These are phyloP conservation scores for Cicer pinnatifidum DNA, from an alignment of 306 rosid genomes.

Conservation along the genomic window DNA sequence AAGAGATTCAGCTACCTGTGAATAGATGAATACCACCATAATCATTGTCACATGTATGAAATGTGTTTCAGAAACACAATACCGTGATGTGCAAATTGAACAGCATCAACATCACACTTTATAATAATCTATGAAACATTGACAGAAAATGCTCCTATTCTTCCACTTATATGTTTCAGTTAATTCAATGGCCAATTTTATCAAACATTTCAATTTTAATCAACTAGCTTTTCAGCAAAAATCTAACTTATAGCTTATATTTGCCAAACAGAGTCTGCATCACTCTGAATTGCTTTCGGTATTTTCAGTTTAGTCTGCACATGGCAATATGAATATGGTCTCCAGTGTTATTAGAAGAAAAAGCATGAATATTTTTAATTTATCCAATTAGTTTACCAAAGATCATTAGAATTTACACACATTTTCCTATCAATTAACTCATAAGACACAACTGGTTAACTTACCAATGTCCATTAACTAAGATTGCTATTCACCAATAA, in stretches of 20 bases:
- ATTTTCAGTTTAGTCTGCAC: neutral
- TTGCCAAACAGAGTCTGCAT: neutral
- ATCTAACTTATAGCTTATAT: too few relatives aligned
- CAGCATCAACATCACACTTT: conserved; percentile 1
- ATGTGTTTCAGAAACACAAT: conserved; percentile 36
- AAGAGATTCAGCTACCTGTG: conserved; percentile 64
- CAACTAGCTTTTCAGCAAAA: too few relatives aligned
- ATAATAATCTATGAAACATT: conserved; percentile 6
- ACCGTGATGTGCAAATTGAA: neutral
- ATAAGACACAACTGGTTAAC: neutral
- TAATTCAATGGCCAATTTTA: too few relatives aligned
- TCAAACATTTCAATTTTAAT: too few relatives aligned
- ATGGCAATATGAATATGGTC: neutral
- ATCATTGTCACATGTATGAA: conserved; percentile 31
- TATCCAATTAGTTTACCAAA: neutral
- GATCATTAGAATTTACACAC: neutral
- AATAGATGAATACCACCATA: conserved; percentile 39
- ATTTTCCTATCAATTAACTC: neutral
- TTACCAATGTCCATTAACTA: neutral
- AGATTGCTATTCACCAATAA: neutral
- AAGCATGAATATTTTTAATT: neutral
- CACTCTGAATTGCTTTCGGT: neutral
- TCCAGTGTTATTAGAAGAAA: conserved; percentile 13
- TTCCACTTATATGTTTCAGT: conserved; percentile 5
- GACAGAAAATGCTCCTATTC: conserved; percentile 4